Evolutionary conservation across 1,284 basidiomycete genomes (phyloP), one percentile per base, ranked within the genome.

Genomic region (Pseudozyma thailandica): DNA sequence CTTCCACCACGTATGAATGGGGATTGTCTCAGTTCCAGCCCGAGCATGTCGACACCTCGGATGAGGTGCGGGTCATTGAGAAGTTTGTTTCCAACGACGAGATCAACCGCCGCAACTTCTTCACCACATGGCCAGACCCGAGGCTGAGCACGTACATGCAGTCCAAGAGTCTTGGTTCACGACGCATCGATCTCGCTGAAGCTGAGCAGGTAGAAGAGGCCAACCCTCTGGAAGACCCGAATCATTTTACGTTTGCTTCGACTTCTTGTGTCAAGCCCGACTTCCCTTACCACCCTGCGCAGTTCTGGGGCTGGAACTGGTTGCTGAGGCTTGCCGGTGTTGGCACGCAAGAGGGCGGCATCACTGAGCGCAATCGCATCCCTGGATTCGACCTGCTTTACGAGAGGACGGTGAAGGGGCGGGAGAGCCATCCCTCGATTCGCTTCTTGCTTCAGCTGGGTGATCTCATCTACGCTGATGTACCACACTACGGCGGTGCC

Each of bases 381-480:
- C 86, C 85, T 59, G 90, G 90, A 25, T 90, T 89, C 56, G 89
- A 91, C 73, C 82, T 89, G 12, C 85, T 92, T 30, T 87, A 88
- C 5, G 38, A 80, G 28, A 65, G 69, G 16, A 47, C 62, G 4
- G 50, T 80, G 8, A 48, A 51, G 7, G 69, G 66, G 8, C 51
- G 71, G 12, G 42, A 51, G 16, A 62, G 68, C 57, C 63, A 81
- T 69, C 66, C 82, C 55, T 44, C 79, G 48, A 28, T 85, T 72
- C 79, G 84, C 71, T 60, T 85, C 80, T 71, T 80, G 28, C 37
- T 84, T 71, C 50, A 82, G 72, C 64, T 78, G 28, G 72, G 75
- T 35, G 84, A 92, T 76, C 89, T 90, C 74, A 89, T 92, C 73
- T 91, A 92, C 72, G 89, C 89, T 6, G 90, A 92, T 76, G 88